Percentiles rank a stretch among this genome's conserved stretches.
Conservation (phyloP, 495 filamentous ascomycete species). For the Penicillium pulvis region DNA sequence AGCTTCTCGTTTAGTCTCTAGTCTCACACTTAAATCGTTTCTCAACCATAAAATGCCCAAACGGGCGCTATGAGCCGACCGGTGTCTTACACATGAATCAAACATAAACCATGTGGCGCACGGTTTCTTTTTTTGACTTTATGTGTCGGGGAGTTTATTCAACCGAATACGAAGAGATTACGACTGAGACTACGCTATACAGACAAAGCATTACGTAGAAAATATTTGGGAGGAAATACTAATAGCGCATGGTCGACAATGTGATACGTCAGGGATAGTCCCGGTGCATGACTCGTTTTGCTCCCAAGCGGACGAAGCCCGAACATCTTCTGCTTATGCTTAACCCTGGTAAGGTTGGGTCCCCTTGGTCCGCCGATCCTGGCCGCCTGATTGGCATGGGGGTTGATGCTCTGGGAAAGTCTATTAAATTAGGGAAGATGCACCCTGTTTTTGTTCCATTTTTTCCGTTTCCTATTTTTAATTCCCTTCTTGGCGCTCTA, state of each 20-base stretch:
- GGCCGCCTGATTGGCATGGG: conserved; percentile 25
- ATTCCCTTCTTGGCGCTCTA: not conserved
- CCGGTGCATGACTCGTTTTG: conserved; percentile 28
- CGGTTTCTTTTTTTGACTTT: conserved; percentile 24
- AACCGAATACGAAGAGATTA: conserved; percentile 27
- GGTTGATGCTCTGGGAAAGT: conserved; percentile 19
- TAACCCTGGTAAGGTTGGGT: conserved; percentile 51
- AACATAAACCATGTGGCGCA: conserved; percentile 30
- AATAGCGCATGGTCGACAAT: conserved; percentile 11
- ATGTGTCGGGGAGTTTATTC: conserved; percentile 23
- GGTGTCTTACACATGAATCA: conserved; percentile 30
- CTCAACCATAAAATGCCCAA: not conserved
- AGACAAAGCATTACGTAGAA: not conserved
- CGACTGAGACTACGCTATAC: not conserved
- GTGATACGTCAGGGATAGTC: conserved; percentile 31
- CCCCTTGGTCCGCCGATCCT: conserved; percentile 32
- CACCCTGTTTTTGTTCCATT: conserved; percentile 13
- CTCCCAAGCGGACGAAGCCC: conserved; percentile 26
- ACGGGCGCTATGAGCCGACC: conserved; percentile 19
- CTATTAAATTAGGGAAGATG: conserved; percentile 21
- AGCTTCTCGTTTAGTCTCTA: conserved; percentile 3
- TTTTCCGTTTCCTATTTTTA: not conserved
- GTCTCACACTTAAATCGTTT: conserved; percentile 11
- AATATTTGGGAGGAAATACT: not conserved
- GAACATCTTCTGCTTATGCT: conserved; percentile 43